phyloP scores from a whole-genome alignment of 148 eudicot species.

The Bassia scoparia region DNA sequence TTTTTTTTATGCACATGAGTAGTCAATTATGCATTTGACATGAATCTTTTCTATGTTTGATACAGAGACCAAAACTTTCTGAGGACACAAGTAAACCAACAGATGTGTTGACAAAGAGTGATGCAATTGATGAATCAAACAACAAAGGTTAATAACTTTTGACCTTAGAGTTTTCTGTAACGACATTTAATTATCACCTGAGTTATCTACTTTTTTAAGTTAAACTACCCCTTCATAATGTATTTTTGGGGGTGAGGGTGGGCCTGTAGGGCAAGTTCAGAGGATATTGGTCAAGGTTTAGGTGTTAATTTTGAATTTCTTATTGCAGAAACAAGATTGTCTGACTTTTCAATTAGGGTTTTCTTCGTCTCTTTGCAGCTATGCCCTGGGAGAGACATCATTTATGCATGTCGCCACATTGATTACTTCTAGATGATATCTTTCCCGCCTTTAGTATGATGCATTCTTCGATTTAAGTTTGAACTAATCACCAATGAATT shows the following conservation, averaged over 20 bases:
- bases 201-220: background rate
- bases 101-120: conserved; percentile 10
- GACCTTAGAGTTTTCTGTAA: background rate
- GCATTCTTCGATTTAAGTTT: no score
- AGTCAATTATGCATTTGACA: background rate
- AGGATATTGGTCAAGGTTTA: background rate
- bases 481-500: no score
- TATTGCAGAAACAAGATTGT: background rate
- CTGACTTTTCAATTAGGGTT: background rate
- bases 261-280: background rate
- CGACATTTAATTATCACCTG: background rate
- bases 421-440: no score
- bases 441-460: no score
- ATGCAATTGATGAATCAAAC: background rate
- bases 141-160: background rate
- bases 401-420: no score
- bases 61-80: conserved; percentile 4
- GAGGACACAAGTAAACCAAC: conserved; percentile 9
- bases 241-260: background rate
- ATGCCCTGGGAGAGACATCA: no score
- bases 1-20: background rate
- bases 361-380: no score
- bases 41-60: background rate
- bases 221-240: background rate
- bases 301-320: background rate